Evolutionary conservation across 306 rosid species (phyloP), one percentile per base, ranked within the genome.

Genomic region (Morella rubra): DNA sequence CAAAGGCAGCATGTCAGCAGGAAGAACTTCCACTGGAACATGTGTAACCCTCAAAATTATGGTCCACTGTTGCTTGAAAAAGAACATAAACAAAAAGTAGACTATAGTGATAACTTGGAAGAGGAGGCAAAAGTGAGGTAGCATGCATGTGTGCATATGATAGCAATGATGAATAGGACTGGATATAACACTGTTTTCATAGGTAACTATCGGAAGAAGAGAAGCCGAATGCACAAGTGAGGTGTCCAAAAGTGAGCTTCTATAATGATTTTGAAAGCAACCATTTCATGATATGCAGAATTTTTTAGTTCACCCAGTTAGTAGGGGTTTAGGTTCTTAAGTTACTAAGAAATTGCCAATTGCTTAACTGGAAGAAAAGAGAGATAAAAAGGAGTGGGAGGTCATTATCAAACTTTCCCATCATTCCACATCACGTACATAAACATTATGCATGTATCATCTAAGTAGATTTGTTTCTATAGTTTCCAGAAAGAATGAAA

Each of bases 1-100:
- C 49, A 65, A 24, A 40, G 68, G 44, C 19, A 27, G 68, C 44
- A 61, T 61, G 32, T 32, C 68, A 61, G 68, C 44, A 61, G 44
- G 44, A 27, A 5, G 19, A 56, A 56, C 12, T 56, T 9, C 62
- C 62, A 20, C 62, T 56, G 7, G 62, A 27, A 19, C 62, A 27
- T 27, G 14, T 8, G 20, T 51, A 51, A 51, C 61, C 61, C 32
- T 19, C 12, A 19, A 55, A 55, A 55, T n/a, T 19, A 19, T 19
- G 13, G 61, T 19, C 27, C 61, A 55, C 13, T 55, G 22, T 55
- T 55, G 27, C 61, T 55, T 55, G 61, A 55, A 19, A 19, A 55
- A 12, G 32, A 27, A 27, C 27, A 27, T 27, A 55, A 55, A 4
- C 19, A 55, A 55, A 19, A 55, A 19, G 10, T 9, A 55, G 32